Conservation (phyloP, 192 early-diverging fungal species). For the Geranomyces variabilis region DNA sequence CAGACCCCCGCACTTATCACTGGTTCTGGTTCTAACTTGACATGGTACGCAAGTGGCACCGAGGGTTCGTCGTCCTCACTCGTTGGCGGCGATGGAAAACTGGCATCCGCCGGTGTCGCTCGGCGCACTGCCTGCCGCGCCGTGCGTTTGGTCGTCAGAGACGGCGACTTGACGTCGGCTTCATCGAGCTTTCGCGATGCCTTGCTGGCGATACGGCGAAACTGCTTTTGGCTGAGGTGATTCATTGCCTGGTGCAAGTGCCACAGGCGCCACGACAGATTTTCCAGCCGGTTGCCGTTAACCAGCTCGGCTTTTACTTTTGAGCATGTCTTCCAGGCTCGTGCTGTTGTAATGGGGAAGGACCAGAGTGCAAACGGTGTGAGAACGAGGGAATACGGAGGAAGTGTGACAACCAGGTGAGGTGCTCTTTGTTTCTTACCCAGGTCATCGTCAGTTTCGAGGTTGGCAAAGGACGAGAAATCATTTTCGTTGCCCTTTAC, state of each 20-base stretch:
- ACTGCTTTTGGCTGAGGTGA: neutral
- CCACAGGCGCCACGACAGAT: slow-evolving; percentile 86
- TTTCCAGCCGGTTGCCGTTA: slow-evolving; percentile 79
- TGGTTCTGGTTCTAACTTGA: neutral
- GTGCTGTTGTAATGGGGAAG: neutral
- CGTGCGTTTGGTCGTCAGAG: neutral
- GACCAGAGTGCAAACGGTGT: neutral
- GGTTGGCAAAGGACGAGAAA: slow-evolving; percentile 72
- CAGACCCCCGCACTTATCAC: too few species aligned
- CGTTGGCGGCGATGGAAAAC: neutral
- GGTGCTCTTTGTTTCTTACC: too few species aligned
- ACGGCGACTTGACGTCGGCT: slow-evolving; percentile 11
- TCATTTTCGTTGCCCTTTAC: slow-evolving; percentile 31
- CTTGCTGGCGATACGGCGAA: slow-evolving; percentile 18
- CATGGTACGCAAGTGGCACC: neutral
- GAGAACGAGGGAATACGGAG: too few species aligned
- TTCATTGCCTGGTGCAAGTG: slow-evolving; percentile 60
- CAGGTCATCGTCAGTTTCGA: slow-evolving; percentile 76
- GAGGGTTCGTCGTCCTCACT: neutral
- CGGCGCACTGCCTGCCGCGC: neutral
- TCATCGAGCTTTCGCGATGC: slow-evolving; percentile 24
- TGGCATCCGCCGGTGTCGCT: neutral
- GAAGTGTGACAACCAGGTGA: too few species aligned
- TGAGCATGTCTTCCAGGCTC: slow-evolving; percentile 79
- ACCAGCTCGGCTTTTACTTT: slow-evolving; percentile 85